Percentiles rank a stretch among this genome's conserved stretches.
Evolutionary conservation across 148 eudicot species (phyloP).

Genomic region (Vaccinium macrocarpon): DNA sequence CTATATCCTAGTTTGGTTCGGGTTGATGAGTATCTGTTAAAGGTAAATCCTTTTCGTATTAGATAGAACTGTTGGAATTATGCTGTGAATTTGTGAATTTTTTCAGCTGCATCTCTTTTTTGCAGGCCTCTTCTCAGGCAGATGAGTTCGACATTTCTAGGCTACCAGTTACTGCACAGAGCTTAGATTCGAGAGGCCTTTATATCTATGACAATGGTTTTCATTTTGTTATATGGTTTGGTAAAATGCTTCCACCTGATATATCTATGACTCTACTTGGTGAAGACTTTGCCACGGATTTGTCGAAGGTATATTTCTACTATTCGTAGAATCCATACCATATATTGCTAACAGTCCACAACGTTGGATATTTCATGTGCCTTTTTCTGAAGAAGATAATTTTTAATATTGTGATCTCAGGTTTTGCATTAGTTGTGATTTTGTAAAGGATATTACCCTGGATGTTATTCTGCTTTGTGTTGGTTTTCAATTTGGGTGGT

Average conservation of each 20-base stretch:
- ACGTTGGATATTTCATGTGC: background rate
- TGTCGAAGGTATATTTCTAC: slow-evolving; percentile 56
- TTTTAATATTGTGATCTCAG: background rate
- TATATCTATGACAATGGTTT: slow-evolving; percentile 92
- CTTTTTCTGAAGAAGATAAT: background rate
- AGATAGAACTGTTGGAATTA: slow-evolving; percentile 7
- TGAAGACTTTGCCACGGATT: slow-evolving; percentile 65
- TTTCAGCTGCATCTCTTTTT: slow-evolving; percentile 15
- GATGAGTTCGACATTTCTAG: slow-evolving; percentile 47
- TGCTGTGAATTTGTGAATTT: slow-evolving; percentile 15
- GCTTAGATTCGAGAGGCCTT: slow-evolving; percentile 90
- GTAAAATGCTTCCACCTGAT: slow-evolving; percentile 82
- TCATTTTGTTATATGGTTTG: slow-evolving; percentile 93
- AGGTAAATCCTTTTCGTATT: slow-evolving; percentile 41
- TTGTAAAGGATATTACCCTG: background rate
- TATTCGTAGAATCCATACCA: background rate
- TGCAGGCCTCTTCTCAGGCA: slow-evolving; percentile 41
- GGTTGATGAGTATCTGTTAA: slow-evolving; percentile 65
- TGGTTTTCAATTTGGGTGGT: background rate
- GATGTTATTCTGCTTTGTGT: background rate
- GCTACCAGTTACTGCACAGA: slow-evolving; percentile 71
- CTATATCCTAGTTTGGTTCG: slow-evolving; percentile 82
- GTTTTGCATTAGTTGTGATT: slow-evolving; percentile 7
- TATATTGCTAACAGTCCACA: background rate
- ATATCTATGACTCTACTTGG: slow-evolving; percentile 62